A percentile compares a stretch with the other conserved stretches of the same genome.
Conservation (phyloP, 306 rosid genomes). For the Quercus dentata region DNA sequence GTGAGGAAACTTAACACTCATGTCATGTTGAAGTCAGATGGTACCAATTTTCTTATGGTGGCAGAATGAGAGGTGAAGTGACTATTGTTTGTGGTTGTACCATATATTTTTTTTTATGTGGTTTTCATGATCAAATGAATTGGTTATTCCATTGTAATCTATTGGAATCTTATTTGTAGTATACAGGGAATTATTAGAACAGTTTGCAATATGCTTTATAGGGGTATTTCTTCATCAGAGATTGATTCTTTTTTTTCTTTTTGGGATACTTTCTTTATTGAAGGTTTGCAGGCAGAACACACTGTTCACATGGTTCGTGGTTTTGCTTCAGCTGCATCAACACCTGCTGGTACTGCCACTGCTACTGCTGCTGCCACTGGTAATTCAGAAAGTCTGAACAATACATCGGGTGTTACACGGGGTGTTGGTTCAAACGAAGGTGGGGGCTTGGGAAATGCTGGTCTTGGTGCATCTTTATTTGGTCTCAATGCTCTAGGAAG, state of each 20-base stretch:
- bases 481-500: conserved; percentile 41
- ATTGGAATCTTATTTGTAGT: background rate
- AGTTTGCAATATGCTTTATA: background rate
- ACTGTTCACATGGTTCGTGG: conserved; percentile 64
- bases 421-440: conserved; percentile 57
- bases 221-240: background rate
- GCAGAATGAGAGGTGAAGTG: background rate
- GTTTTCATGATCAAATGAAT: background rate
- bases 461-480: conserved; percentile 40
- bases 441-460: conserved; percentile 35
- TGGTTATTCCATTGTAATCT: background rate
- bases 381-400: conserved; percentile 24
- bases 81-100: background rate
- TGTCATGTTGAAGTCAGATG: background rate
- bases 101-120: background rate
- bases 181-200: background rate
- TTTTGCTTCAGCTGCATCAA: conserved; percentile 37
- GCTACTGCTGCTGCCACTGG: conserved; percentile 21
- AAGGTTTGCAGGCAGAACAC: conserved; percentile 55
- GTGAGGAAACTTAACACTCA: background rate
- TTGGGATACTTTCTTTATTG: conserved; percentile 2
- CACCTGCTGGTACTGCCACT: conserved; percentile 24
- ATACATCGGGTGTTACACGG: conserved; percentile 44
- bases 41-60: background rate
- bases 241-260: background rate